Conservation (phyloP, 2,329 filamentous ascomycete genomes). For the Diaporthe sp. region DNA sequence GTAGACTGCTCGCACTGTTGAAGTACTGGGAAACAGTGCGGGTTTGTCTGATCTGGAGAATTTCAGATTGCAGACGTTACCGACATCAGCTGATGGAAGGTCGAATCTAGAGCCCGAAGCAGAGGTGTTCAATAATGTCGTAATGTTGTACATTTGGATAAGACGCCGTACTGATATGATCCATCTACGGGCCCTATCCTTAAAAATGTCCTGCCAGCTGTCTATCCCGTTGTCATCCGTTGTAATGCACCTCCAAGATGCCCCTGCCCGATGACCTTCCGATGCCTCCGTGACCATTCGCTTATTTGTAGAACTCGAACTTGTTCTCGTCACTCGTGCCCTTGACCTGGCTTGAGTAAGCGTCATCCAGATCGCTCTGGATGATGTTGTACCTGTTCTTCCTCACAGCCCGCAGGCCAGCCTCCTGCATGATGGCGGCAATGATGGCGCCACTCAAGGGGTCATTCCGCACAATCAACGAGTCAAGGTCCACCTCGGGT, state of each 20-base stretch:
- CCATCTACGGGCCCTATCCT: neutral
- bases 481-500: conserved; percentile 96
- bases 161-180: conserved; percentile 16
- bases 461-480: conserved; percentile 95
- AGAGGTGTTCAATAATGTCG: neutral
- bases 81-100: neutral
- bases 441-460: conserved; percentile 96
- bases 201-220: neutral
- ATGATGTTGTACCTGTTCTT: conserved; percentile 99
- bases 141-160: conserved; percentile 40
- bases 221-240: conserved; percentile 18
- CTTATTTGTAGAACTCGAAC: conserved; percentile 93
- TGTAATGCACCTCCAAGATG: conserved; percentile 17
- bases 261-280: neutral
- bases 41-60: no score
- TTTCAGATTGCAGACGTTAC: neutral
- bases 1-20: neutral
- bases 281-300: neutral
- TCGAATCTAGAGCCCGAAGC: neutral
- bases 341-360: conserved; percentile 97
- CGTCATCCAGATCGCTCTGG: conserved; percentile 95
- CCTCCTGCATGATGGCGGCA: conserved; percentile 99
- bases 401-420: conserved; percentile 90
- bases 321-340: conserved; percentile 74
- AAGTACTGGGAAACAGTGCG: no score